Evolutionary conservation across 208 protist genomes (phyloP).

Genomic region (Acanthamoeba rhysodes): DNA sequence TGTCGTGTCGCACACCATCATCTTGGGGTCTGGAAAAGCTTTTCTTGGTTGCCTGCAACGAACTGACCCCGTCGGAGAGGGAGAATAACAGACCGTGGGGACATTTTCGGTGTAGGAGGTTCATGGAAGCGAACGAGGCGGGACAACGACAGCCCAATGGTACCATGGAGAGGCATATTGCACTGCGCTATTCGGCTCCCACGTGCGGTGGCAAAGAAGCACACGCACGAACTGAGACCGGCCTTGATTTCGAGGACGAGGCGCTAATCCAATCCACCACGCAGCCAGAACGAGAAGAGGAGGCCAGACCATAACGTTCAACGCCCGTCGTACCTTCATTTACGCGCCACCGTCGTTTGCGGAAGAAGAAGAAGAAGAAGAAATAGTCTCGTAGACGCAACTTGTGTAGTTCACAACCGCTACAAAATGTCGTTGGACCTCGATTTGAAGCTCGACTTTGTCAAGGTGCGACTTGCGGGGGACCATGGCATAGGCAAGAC

Average conservation of each 20-base stretch:
- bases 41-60: too few species aligned
- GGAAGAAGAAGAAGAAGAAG: not conserved
- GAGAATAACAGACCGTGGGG: not conserved
- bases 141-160: not conserved
- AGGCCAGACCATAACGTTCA: too few species aligned
- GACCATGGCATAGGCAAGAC: slow-evolving; percentile 39
- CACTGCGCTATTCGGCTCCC: too few species aligned
- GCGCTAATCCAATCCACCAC: too few species aligned
- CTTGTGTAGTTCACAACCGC: not conserved
- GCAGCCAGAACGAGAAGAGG: too few species aligned
- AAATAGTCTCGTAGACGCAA: not conserved
- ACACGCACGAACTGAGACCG: too few species aligned
- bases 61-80: not conserved
- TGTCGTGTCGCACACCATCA: too few species aligned
- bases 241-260: too few species aligned
- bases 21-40: too few species aligned
- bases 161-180: too few species aligned
- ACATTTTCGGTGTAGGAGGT: not conserved
- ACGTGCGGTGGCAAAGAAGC: too few species aligned
- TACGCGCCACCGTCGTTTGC: not conserved
- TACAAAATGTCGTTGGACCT: not conserved
- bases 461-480: slow-evolving; percentile 5
- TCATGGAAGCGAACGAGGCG: not conserved
- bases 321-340: too few species aligned
- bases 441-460: slow-evolving; percentile 42